Evolutionary conservation across 2,329 filamentous ascomycete genomes (phyloP).

Genomic region (Fusarium continuum): DNA sequence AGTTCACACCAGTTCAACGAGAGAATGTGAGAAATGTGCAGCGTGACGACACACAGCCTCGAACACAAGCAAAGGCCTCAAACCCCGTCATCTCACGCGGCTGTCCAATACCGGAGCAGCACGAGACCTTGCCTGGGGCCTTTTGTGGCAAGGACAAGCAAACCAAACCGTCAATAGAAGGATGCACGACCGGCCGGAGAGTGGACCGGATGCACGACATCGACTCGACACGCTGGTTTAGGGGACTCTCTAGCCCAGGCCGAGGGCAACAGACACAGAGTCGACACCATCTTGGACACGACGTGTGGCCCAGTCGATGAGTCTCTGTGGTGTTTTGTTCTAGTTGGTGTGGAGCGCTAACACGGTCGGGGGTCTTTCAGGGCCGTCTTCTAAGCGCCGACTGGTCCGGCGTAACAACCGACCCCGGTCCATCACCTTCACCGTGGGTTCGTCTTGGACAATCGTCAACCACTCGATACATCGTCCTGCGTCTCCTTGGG

Average conservation of each 20-base stretch:
- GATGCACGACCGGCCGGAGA: not conserved
- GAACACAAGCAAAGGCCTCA: conserved; percentile 30
- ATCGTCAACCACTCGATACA: conserved; percentile 41
- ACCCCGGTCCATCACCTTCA: conserved; percentile 48
- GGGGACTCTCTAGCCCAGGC: not conserved
- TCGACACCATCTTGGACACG: conserved; percentile 30
- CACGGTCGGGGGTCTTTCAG: conserved; percentile 25
- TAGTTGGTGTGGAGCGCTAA: conserved; percentile 42
- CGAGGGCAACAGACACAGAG: not conserved
- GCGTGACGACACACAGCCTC: conserved; percentile 44
- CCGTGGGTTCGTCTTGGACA: conserved; percentile 39
- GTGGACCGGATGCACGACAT: conserved; percentile 50
- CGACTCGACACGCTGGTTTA: conserved; percentile 51
- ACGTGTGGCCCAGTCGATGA: conserved; percentile 33
- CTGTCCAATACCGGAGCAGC: conserved; percentile 48
- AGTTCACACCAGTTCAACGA: conserved; percentile 37
- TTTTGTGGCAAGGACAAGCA: conserved; percentile 43
- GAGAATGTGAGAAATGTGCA: conserved; percentile 28
- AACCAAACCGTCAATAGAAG: conserved; percentile 1
- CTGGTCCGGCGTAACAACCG: conserved; percentile 44
- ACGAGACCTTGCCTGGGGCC: conserved; percentile 42
- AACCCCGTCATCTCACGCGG: conserved; percentile 29
- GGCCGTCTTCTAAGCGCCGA: conserved; percentile 48
- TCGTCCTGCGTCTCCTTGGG: conserved; percentile 26
- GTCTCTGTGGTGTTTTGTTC: conserved; percentile 29